Evolutionary conservation across 306 rosid genomes (phyloP).

Genomic region (Glycyrrhiza uralensis): DNA sequence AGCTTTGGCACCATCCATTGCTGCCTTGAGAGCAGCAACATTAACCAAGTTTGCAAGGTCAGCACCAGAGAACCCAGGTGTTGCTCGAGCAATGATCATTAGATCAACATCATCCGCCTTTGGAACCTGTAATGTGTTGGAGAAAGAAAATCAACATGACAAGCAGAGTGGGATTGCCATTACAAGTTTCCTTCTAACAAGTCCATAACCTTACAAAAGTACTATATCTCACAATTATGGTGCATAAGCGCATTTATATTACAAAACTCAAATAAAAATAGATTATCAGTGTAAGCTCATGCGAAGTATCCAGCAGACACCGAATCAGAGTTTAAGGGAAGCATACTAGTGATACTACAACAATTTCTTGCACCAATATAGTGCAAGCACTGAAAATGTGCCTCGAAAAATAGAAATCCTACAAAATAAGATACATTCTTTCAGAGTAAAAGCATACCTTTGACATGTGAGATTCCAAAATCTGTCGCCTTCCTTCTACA

Average conservation of each 20-base stretch:
- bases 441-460: constrained; percentile 55
- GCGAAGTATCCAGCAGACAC: background rate
- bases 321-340: background rate
- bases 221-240: background rate
- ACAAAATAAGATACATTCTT: constrained; percentile 6
- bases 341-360: no score
- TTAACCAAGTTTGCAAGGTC: constrained; percentile 90
- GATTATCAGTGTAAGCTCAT: background rate
- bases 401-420: background rate
- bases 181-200: background rate
- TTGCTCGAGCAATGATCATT: constrained; percentile 77
- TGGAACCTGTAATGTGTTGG: constrained; percentile 51
- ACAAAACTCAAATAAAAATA: background rate
- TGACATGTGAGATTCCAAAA: constrained; percentile 82
- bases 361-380: background rate
- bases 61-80: constrained; percentile 91
- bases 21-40: constrained; percentile 85
- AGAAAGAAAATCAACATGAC: background rate
- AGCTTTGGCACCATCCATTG: constrained; percentile 83
- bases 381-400: background rate
- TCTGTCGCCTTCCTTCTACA: constrained; percentile 93
- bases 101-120: constrained; percentile 84
- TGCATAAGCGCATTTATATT: background rate
- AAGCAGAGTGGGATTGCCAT: background rate
- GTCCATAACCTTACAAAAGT: background rate